Evolutionary conservation across 2,329 filamentous ascomycete species (phyloP).

Genomic region (Sporothrix schenckii): DNA sequence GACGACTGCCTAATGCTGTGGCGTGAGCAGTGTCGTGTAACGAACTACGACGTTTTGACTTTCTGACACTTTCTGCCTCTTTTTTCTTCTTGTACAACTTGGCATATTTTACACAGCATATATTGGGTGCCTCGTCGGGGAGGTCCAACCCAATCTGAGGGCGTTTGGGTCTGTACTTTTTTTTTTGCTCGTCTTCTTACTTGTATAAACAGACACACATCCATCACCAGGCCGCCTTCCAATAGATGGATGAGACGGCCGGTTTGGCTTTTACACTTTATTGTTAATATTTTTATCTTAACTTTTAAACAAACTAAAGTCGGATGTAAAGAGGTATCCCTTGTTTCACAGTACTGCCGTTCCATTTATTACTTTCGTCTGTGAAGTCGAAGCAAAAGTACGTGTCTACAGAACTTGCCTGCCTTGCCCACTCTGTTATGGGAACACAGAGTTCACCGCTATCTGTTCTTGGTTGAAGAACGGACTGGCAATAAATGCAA

Average conservation of each 20-base stretch:
- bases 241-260: conserved; percentile 1
- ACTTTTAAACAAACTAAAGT: not conserved
- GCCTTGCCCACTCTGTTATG: too few relatives aligned
- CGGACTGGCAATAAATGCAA: not conserved
- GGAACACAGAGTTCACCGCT: not conserved
- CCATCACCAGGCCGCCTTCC: not conserved
- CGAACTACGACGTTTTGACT: not conserved
- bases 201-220: conserved; percentile 2
- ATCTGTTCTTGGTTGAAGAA: not conserved
- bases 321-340: not conserved
- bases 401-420: too few relatives aligned
- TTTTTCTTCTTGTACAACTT: conserved; percentile 17
- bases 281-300: conserved; percentile 11
- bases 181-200: not conserved
- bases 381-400: too few relatives aligned
- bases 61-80: not conserved
- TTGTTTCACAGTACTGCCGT: not conserved
- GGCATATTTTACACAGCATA: conserved; percentile 11
- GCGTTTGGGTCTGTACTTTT: conserved; percentile 3
- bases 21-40: not conserved
- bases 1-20: conserved; percentile 4
- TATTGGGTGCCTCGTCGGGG: conserved; percentile 4
- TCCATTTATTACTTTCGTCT: too few relatives aligned
- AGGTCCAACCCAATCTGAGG: not conserved
- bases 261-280: conserved; percentile 9